These are phyloP conservation scores for Phytophthora sojae DNA, from an alignment of 352 stramenopile genomes.

Conservation along the genomic window DNA sequence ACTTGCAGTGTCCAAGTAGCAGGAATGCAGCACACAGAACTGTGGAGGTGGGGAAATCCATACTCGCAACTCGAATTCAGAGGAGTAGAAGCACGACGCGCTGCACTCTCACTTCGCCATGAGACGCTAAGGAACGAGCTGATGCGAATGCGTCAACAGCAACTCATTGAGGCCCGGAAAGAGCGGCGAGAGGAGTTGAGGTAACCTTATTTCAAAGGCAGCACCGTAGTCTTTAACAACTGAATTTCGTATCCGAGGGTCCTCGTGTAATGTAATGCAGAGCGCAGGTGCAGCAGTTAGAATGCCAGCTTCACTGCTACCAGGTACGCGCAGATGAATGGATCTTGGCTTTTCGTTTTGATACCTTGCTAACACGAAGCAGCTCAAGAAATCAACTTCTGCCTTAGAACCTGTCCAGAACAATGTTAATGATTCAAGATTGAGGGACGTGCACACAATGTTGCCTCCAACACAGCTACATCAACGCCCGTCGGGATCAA, in stretches of 20 bases:
- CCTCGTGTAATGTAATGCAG: constrained; percentile 11
- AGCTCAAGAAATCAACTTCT: not conserved
- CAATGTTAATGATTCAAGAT: not conserved
- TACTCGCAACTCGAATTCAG: constrained; percentile 9
- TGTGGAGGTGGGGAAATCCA: constrained; percentile 10
- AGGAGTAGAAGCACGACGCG: constrained; percentile 11
- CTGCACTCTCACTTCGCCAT: constrained; percentile 16
- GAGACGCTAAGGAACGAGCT: constrained; percentile 38
- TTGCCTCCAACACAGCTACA: not conserved
- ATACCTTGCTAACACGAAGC: not conserved
- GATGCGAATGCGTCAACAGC: constrained; percentile 34
- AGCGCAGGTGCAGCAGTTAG: constrained; percentile 40
- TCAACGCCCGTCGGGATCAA: not conserved
- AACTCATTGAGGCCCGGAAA: constrained; percentile 18
- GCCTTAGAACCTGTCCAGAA: too few species aligned
- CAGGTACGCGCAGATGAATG: constrained; percentile 31
- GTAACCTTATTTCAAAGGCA: constrained; percentile 13
- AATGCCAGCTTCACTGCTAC: constrained; percentile 36
- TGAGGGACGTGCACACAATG: not conserved
- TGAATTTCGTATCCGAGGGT: too few species aligned
- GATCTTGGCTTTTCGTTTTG: not conserved
- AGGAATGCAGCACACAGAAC: constrained; percentile 17
- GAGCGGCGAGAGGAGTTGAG: constrained; percentile 34
- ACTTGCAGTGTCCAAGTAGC: constrained; percentile 1
- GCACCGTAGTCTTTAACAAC: too few species aligned